Base-by-base conservation (phyloP, 768 basidiomycete species). In the Neoboletus subvelutipes region DNA sequence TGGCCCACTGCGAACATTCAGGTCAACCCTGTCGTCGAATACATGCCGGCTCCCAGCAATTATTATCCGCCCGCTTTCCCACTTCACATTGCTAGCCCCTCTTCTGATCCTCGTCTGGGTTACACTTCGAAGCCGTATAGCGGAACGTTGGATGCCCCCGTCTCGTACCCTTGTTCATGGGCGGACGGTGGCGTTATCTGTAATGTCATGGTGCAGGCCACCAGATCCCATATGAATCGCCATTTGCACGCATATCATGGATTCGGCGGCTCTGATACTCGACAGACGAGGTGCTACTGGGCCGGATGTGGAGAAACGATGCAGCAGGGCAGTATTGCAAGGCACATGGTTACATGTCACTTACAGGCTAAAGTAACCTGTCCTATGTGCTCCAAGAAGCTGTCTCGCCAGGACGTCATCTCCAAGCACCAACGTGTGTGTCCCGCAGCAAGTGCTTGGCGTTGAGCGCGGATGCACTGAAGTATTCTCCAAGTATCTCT, bases 311-410 rank as follows among this genome's bases (percentile, higher is more conserved):
- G 37, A 24, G 60, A 62, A 29, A 55, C 24, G 29, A 68, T 68
- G 67, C 68, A 68, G 15, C 67, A 67, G 40, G 67, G 68, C 28
- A 70, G 65, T 55, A 63, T 68, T 22, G 67, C 65, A 11, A 67
- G 68, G 36, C 68, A 68, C 28, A 46, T 63, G 58, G 68, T 68
- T 20, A 65, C 67, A 4, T 65, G 68, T 43, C 68, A 68, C 47
- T 52, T 68, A 3, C 67, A 65, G 41, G 65, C 63, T 2, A 68
- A 70, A 36, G 67, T 70, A 36, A 63, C 65, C 5, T 68, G 67
- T 45, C 66, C 67, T 3, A 57, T 60, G 60, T 68, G 67, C 56
- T 70, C 45, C 50, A 68, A 68, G 52, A 64, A 70, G 41, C 26
- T 68, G 40, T 68, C 67, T 22, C 67, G 67, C 26, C 60, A 60